Conservation (phyloP, 176 grass and related monocot species). For the Cymbopogon citratus region DNA sequence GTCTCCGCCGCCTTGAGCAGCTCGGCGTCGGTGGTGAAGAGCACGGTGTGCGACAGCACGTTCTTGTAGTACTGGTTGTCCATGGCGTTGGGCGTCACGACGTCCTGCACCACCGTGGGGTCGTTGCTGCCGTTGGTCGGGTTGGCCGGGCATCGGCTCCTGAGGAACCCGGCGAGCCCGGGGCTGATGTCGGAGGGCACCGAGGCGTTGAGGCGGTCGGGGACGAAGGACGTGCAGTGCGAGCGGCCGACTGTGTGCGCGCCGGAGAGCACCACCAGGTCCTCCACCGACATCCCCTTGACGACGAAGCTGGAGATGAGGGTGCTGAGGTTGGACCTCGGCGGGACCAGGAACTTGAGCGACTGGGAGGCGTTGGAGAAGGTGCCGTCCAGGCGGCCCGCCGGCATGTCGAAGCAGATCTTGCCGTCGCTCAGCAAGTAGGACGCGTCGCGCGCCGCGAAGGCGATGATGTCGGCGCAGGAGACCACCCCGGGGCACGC, state of each 20-base stretch:
- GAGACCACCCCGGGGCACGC: conserved; percentile 68
- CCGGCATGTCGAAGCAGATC: background rate
- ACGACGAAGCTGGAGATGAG: background rate
- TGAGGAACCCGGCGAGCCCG: background rate
- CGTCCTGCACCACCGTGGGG: conserved; percentile 37
- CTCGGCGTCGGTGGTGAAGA: conserved; percentile 41
- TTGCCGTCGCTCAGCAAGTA: background rate
- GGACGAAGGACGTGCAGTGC: conserved; percentile 43
- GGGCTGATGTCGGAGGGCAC: conserved; percentile 15
- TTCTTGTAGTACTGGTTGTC: conserved; percentile 54
- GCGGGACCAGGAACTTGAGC: background rate
- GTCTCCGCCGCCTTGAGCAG: conserved; percentile 30
- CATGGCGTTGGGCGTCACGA: conserved; percentile 8
- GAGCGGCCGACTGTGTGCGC: conserved; percentile 61
- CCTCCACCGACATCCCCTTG: conserved; percentile 21
- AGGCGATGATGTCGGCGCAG: conserved; percentile 77
- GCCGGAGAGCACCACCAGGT: conserved; percentile 63
- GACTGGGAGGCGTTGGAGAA: background rate
- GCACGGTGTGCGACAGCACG: conserved; percentile 22
- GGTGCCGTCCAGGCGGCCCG: conserved; percentile 10
- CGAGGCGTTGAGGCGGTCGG: conserved; percentile 6
- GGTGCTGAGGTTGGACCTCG: background rate
- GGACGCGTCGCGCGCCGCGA: conserved; percentile 59
- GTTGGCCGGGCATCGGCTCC: background rate
- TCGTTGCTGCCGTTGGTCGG: background rate